Evolutionary conservation across 352 stramenopile genomes (phyloP).

Genomic region (Pythium brassicae): DNA sequence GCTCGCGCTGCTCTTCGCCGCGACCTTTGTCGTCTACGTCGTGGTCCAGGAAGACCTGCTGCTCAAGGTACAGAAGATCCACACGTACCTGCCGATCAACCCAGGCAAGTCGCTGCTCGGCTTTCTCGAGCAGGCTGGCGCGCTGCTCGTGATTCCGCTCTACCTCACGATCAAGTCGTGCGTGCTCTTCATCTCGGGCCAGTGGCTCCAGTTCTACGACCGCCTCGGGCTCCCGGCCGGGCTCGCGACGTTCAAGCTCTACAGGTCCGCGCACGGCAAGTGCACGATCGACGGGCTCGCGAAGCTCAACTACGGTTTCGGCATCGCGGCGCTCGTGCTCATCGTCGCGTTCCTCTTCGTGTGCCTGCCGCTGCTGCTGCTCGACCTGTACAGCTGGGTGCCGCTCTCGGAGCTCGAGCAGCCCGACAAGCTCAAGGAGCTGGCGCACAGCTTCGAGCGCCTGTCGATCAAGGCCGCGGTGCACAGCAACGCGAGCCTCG

Average conservation of each 20-base stretch:
- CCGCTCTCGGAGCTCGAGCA: constrained; percentile 39
- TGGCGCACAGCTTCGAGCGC: constrained; percentile 25
- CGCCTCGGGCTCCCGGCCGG: neutral
- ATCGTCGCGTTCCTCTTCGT: constrained; percentile 48
- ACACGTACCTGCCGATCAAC: constrained; percentile 36
- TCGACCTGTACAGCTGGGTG: constrained; percentile 59
- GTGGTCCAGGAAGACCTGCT: constrained; percentile 58
- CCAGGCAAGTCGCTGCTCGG: constrained; percentile 23
- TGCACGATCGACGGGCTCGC: constrained; percentile 21
- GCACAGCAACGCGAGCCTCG: constrained; percentile 46
- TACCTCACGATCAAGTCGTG: constrained; percentile 57
- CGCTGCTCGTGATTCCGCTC: constrained; percentile 47
- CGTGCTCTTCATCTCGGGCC: constrained; percentile 46
- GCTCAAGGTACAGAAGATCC: constrained; percentile 49
- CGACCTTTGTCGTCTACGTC: constrained; percentile 48
- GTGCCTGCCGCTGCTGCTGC: constrained; percentile 43
- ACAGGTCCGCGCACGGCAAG: neutral
- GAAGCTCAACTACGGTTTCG: constrained; percentile 35
- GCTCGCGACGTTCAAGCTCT: constrained; percentile 17
- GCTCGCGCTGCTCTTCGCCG: constrained; percentile 25
- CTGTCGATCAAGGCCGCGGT: constrained; percentile 42
- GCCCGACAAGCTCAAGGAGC: constrained; percentile 16
- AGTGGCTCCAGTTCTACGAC: constrained; percentile 32
- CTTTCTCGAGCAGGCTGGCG: constrained; percentile 39
- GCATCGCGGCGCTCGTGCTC: constrained; percentile 29